Base-by-base conservation (phyloP, 2,329 filamentous ascomycete species). In the Sclerotinia trifoliorum region DNA sequence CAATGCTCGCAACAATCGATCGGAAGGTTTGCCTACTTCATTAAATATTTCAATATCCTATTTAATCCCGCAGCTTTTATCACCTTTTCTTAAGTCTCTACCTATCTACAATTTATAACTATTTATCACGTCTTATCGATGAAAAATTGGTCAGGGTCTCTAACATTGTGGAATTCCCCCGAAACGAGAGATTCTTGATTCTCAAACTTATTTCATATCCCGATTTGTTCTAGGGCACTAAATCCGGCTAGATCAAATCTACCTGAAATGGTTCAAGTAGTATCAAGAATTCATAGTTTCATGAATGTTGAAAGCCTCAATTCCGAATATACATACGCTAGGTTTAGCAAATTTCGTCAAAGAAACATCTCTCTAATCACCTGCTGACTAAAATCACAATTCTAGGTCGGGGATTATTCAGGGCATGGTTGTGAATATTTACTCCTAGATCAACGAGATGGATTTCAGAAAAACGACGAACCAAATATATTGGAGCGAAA, bases 361-460 rank as follows among this genome's bases (percentile, higher is more conserved):
- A 39, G 49, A n/a, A 8, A 24, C 5, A 19, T 10, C 44, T 49
- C 5, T 19, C 39, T 48, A 11, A 24, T 62, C 29, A 62, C 8
- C 60, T 62, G 21, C 60, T 62, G 26, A 62, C n/a, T 62, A 21
- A 26, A 46, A 48, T 39, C 7, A 64, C n/a, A 49, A 56, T 19
- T 57, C 11, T 19, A 65, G 94, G 72, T 76, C 5, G 74, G 94
- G 0, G 94, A 97, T 77, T 97, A 97, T 75, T 90, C 88, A 35
- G 88, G 87, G 0, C 94, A 98, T 74, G 93, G 94, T 0, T 94
- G 90, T 77, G 94, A 98, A 78, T 97, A 97, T 67, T 76, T 98
- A 5, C 82, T 96, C 17, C 81, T 98, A 57, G 83, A 93, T 73
- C 95, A 99, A 75, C 88, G 88, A 0, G 88, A 90, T 63, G 77